Conservation (phyloP, 164 flowering plant genomes). For the Nymphaea colorata region DNA sequence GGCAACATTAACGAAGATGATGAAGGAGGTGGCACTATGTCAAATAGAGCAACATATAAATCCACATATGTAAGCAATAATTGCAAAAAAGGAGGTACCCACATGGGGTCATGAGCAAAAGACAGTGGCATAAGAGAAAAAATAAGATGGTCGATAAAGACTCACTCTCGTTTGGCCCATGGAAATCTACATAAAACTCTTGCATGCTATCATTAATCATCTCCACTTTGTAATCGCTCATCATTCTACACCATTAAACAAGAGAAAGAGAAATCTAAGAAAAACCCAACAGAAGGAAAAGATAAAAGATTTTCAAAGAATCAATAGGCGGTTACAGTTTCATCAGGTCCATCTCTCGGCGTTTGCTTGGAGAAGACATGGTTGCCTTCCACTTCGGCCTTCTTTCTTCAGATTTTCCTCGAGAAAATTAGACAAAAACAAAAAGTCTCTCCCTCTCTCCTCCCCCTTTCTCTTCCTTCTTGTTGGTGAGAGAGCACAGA, state of each 20-base stretch:
- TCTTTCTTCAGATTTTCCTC: neutral
- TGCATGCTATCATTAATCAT: constrained; percentile 95
- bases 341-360: constrained; percentile 76
- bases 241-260: constrained; percentile 14
- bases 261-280: neutral
- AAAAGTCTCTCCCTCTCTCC: too few relatives aligned
- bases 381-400: constrained; percentile 8
- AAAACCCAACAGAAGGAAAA: constrained; percentile 5
- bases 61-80: neutral
- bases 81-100: neutral
- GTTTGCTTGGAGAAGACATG: constrained; percentile 83
- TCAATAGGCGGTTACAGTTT: constrained; percentile 31
- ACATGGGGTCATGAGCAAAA: too few relatives aligned
- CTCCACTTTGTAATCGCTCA: constrained; percentile 51
- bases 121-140: neutral
- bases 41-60: neutral
- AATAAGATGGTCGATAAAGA: constrained; percentile 12
- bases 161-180: constrained; percentile 89
- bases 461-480: too few relatives aligned
- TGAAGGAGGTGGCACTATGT: neutral
- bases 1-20: neutral
- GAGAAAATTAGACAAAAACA: neutral
- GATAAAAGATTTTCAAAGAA: constrained; percentile 1
- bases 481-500: neutral
- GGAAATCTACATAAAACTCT: constrained; percentile 80